Base-by-base conservation (phyloP, 2,329 filamentous ascomycete species). In the Coniochaeta ligniaria region DNA sequence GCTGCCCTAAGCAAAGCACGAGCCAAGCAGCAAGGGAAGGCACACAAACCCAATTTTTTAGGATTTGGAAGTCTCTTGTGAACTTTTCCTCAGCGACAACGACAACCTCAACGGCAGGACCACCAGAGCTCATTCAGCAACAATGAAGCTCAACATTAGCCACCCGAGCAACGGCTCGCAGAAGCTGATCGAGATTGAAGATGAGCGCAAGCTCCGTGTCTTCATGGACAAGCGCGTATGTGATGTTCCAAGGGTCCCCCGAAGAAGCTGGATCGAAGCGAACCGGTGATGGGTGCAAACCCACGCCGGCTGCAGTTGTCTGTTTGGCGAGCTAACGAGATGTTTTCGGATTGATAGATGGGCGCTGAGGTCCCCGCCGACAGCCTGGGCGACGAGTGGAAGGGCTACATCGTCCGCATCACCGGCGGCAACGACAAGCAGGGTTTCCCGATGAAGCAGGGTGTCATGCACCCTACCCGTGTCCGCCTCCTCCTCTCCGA, bases 391-490 rank as follows among this genome's bases (percentile, higher is more conserved):
- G 93, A 98, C 77, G 95, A 99, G 84, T 99, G 96, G 91, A 97
- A 97, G 87, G 95, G 95, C 81, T 99, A 99, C 86, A 89, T 99
- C 84, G 92, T 99, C 89, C 90, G 88, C 79, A 98, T 99, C 85
- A 99, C 95, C 74, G 96, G 95, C 76, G 95, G 96, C 78, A 99
- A 99, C 90, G 95, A 99, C 91, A 99, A 99, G 92, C 96, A 99
- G 87, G 95, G 95, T 85, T 99, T 99, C 88, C 95, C 95, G 73
- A 99, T 99, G 95, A 99, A 99, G 92, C 96, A 99, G 89, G 95
- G 95, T 86, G 91, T 96, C 79, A 94, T 99, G 87, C 91, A 96
- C 81, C 93, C 95, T 74, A 95, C 91, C 79, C 95, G 95, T 95
- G 95, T 97, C 83, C 90, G 91, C 72, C 92, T 99, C 71, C 90